Base-by-base conservation (phyloP, 805 yeast genomes). In the Henningerozyma blattae region DNA sequence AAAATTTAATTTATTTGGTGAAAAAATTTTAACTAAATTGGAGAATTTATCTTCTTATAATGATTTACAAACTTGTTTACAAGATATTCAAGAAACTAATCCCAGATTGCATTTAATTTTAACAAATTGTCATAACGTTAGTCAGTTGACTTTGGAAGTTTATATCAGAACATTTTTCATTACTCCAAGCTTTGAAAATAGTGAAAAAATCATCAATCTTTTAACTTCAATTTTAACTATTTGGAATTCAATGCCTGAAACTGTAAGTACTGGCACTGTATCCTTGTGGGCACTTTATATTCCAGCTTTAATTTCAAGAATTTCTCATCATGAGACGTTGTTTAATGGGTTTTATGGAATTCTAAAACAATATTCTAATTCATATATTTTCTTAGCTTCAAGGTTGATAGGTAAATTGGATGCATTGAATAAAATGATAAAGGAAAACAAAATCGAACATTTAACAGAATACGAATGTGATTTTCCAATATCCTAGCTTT, bases 1-100 rank as follows among this genome's bases (percentile, higher is more conserved):
- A 15, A 30, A 33, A 10, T 17, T 40, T n/a, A 18, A 31, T 10
- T 6, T 15, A 5, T 18, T 38, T 27, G 44, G 44, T 13, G 18
- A 4, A 3, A 17, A 34, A 15, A 12, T 38, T 3, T 15, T 40
- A 18, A 10, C 17, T 10, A 14, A 16, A 7, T 17, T 40, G 8
- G 19, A 26, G 5, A 20, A 20, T 20, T 8, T 20, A 9, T 20
- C 12, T 9, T 12, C 8, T 12, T 9, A 8, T 20, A 20, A 20
- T 20, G 24, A 20, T 20, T 12, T 20, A 12, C 12, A 20, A 20
- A 12, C 8, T 9, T 9, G 24, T 20, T 20, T 20, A 12, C 8
- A 12, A 8, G 12, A 12, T 9, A 12, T 20, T 20, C 24, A 20
- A 2, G 24, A 20, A 9, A n/a, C n/a, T n/a, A n/a, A n/a, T n/a